phyloP scores from a whole-genome alignment of 176 grass and related monocot genomes.

The Paspalum vaginatum region DNA sequence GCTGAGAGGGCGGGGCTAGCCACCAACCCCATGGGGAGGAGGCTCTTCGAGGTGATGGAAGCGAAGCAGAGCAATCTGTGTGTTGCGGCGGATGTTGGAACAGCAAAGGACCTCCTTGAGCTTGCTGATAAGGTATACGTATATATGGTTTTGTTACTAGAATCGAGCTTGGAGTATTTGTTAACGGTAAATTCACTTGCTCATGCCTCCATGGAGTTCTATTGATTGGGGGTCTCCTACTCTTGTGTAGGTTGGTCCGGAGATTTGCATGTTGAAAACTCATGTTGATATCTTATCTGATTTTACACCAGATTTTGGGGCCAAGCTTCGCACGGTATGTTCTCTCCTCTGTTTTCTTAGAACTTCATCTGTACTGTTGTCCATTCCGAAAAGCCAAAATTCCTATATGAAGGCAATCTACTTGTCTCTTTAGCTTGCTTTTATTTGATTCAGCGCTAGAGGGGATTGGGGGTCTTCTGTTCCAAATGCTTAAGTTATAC shows the following conservation, averaged over 20 bases:
- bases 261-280: slow-evolving; percentile 91
- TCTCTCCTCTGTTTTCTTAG: neutral
- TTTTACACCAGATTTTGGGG: slow-evolving; percentile 75
- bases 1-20: slow-evolving; percentile 61
- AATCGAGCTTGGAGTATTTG: neutral
- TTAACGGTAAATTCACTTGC: neutral
- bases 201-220: neutral
- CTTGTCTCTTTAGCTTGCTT: neutral
- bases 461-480: neutral
- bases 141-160: too few relatives aligned
- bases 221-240: neutral
- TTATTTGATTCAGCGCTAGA: neutral
- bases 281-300: slow-evolving; percentile 94
- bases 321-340: slow-evolving; percentile 70
- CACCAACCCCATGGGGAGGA: slow-evolving; percentile 83
- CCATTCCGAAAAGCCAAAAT: neutral
- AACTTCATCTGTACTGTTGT: neutral
- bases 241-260: slow-evolving; percentile 73
- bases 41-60: slow-evolving; percentile 91
- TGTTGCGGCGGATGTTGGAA: slow-evolving; percentile 84
- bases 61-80: slow-evolving; percentile 87
- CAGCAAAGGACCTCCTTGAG: slow-evolving; percentile 78
- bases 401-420: neutral
- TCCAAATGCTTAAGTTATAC: neutral
- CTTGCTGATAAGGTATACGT: slow-evolving; percentile 80